Evolutionary conservation across 2,329 filamentous ascomycete species (phyloP).

Genomic region (Penicillium sp.): DNA sequence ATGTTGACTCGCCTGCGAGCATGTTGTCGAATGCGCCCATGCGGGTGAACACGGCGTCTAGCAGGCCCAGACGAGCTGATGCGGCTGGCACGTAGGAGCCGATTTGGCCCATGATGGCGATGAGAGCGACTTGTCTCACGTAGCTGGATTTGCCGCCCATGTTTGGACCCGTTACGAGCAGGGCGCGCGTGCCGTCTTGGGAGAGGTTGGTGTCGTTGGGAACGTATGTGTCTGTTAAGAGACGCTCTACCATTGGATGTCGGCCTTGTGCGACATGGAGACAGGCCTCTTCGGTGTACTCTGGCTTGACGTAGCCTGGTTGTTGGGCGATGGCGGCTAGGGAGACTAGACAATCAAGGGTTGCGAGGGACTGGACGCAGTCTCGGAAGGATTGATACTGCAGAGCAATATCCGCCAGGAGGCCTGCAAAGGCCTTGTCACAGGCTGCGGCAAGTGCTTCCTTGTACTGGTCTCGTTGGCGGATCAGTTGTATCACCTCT

Average conservation of each 20-base stretch:
- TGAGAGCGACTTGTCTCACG: constrained; percentile 84
- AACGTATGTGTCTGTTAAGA: constrained; percentile 79
- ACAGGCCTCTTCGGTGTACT: constrained; percentile 58
- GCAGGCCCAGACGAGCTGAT: constrained; percentile 67
- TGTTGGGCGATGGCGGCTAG: constrained; percentile 77
- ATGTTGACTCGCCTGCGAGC: constrained; percentile 88
- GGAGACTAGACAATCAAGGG: constrained; percentile 83
- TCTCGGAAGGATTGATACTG: constrained; percentile 88
- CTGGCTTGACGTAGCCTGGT: constrained; percentile 81
- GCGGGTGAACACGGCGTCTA: constrained; percentile 89
- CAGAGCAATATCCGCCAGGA: constrained; percentile 69
- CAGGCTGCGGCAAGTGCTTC: constrained; percentile 89
- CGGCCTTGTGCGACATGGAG: constrained; percentile 70
- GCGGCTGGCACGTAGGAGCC: constrained; percentile 88
- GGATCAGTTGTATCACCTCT: constrained; percentile 73
- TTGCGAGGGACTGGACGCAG: constrained; percentile 76
- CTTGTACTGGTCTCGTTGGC: constrained; percentile 89
- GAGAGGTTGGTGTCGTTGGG: constrained; percentile 76
- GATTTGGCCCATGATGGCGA: constrained; percentile 89
- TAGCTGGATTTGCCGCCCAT: constrained; percentile 99
- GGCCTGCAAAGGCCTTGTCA: constrained; percentile 68
- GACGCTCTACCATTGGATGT: constrained; percentile 93
- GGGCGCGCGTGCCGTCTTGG: constrained; percentile 61
- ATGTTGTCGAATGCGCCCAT: constrained; percentile 97
- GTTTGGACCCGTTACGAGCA: constrained; percentile 93